Evolutionary conservation across 2,329 filamentous ascomycete genomes (phyloP).

Genomic region (Trichoderma arundinaceum): DNA sequence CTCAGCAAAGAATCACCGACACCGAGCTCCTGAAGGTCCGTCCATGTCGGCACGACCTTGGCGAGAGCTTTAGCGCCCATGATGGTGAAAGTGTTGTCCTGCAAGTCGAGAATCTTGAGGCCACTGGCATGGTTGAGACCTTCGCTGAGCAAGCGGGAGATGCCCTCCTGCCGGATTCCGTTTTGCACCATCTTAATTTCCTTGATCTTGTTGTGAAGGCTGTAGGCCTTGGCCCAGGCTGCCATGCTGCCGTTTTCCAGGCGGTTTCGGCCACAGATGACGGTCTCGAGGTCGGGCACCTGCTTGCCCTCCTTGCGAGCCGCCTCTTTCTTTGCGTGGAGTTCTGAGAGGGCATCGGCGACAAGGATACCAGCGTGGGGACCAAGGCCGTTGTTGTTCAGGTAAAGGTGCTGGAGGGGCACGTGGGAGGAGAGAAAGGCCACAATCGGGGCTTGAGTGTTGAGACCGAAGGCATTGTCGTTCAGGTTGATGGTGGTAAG

Average conservation of each 20-base stretch:
- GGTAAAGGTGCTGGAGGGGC: conserved; percentile 89
- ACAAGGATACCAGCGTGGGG: conserved; percentile 88
- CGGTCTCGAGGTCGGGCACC: conserved; percentile 88
- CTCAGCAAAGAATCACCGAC: conserved; percentile 87
- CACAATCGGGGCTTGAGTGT: conserved; percentile 90
- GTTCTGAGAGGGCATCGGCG: conserved; percentile 81
- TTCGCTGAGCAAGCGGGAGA: conserved; percentile 77
- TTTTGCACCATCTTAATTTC: conserved; percentile 98
- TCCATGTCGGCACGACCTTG: conserved; percentile 75
- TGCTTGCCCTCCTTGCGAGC: conserved; percentile 73
- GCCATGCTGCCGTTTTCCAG: conserved; percentile 96
- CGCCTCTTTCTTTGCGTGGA: conserved; percentile 83
- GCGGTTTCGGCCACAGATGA: conserved; percentile 94
- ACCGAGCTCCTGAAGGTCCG: conserved; percentile 78
- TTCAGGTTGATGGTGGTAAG: conserved; percentile 93
- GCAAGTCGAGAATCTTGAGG: conserved; percentile 82
- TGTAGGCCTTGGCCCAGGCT: conserved; percentile 88
- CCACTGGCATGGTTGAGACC: conserved; percentile 74
- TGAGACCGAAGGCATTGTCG: conserved; percentile 97
- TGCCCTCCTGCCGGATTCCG: conserved; percentile 92
- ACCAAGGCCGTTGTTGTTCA: conserved; percentile 98
- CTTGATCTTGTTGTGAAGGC: conserved; percentile 80
- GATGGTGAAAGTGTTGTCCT: conserved; percentile 96
- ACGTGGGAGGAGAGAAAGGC: conserved; percentile 88
- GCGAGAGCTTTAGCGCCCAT: conserved; percentile 80